Base-by-base conservation (phyloP, 257 asterid species). In the Coffea eugenioides region DNA sequence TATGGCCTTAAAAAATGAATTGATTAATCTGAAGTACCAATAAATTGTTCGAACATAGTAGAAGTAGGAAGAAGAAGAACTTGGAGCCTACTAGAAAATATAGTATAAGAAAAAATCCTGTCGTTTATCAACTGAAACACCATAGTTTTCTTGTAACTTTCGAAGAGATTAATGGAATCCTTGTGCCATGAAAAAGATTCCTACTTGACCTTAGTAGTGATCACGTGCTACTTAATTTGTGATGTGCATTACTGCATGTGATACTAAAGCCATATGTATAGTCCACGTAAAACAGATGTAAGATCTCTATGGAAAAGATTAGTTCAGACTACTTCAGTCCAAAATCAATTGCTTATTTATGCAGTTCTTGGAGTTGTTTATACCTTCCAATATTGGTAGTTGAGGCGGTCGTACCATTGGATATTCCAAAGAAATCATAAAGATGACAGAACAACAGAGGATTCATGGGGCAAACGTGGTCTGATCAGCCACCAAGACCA, bases 101-200 rank as follows among this genome's bases (percentile, higher is more conserved):
- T 39, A 39, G 43, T 39, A 39, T 39, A 39, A 39, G 43, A 16
- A 67, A 21, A 6, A 18, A 69, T 31, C 34, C 10, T 43, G 27
- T 41, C 54, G 9, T 39, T 43, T 20, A 69, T 43, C 23, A 69
- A 69, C 54, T 16, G 23, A 8, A 43, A 5, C 23, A 18, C 23
- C 49, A 6, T 18, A 5, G 52, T 21, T 31, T 15, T 7, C 34
- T 66, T 66, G 14, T 21, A 3, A 67, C 36, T 8, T 12, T 27
- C 12, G 5, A 70, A 43, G 74, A 43, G n/a, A 70, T 46, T 70
- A 70, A 70, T 43, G 73, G 74, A 70, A 43, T 70, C 74, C 74
- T 70, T 43, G 34, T 45, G 56, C 56, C 73, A 69, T 16, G 52
- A 39, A 41, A 39, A 70, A 43, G 48, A 20, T 70, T 70, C 74